Evolutionary conservation across 2,329 filamentous ascomycete genomes (phyloP), one percentile per base, ranked within the genome.

Genomic region (Neofusicoccum sp.): DNA sequence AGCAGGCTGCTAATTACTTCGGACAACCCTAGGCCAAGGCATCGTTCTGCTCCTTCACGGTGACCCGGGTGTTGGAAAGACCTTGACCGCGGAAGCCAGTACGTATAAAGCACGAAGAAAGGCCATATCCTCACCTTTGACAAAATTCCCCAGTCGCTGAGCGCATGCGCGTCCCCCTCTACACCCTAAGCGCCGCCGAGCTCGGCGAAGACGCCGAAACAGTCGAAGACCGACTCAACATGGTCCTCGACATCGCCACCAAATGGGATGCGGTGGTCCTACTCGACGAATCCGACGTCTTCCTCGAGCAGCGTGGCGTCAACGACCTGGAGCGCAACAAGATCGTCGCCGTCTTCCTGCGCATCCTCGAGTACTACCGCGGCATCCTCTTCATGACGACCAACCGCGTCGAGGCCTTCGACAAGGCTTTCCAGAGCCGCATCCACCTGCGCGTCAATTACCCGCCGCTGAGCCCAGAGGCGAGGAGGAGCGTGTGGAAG

Each of bases 261-360:
- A 77, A 77, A n/a, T 85, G 83, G 83, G 77, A 80, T 16, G 82
- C 80, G 6, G 79, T 85, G 7, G 71, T 85, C 16, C 73, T 85
- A 3, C 77, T 85, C 4, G 83, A 84, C 66, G 83, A 84, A 70
- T 82, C 82, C 6, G 83, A 84, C 64, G 80, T 85, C 3, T 85
- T 84, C 70, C 79, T 85, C 71, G 78, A 79, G 1, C 74, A 79
- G 70, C 76, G 83, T 5, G 74, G 79, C 60, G 76, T 77, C 43
- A 74, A 76, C 43, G 78, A 84, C 66, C 76, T 84, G 14, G 74
- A 75, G 44, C 76, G 81, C n/a, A 84, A 84, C 69, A 81, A 79
- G 56, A 74, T 84, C 3, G 67, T 69, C 1, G 64, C 66, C 4
- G 14, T 60, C 16, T 60, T 60, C 56, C 33, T 60, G 43, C 56